phyloP scores from a whole-genome alignment of 2,329 filamentous ascomycete genomes.

The Falciphora oryzae region DNA sequence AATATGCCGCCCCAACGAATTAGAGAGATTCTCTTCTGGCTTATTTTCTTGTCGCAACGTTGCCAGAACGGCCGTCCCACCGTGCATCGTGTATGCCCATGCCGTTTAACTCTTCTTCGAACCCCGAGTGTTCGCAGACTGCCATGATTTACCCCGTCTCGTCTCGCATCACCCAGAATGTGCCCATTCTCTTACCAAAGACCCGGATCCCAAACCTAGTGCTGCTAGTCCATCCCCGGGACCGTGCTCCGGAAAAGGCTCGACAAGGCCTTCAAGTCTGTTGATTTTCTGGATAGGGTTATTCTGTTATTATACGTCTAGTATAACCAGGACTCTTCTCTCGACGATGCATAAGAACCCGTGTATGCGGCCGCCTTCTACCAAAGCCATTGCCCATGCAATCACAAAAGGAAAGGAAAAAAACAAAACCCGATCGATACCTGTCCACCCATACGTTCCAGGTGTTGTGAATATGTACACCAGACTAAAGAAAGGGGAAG shows the following conservation, averaged over 20 bases:
- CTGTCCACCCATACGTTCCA: too few species aligned
- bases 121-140: background rate
- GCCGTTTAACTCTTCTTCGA: background rate
- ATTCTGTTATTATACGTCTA: background rate
- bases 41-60: background rate
- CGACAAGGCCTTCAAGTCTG: background rate
- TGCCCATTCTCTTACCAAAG: background rate
- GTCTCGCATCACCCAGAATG: background rate
- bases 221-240: background rate
- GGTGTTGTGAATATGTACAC: background rate
- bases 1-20: background rate
- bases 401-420: background rate
- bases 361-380: background rate
- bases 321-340: background rate
- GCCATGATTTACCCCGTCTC: background rate
- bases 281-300: too few species aligned
- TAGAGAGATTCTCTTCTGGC: background rate
- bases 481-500: background rate
- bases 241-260: background rate
- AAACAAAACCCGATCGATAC: background rate
- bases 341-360: background rate
- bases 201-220: background rate
- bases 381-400: background rate
- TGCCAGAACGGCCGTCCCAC: background rate
- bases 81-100: background rate